phyloP scores from a whole-genome alignment of 176 grass and related monocot species.

The Raddia guianensis region DNA sequence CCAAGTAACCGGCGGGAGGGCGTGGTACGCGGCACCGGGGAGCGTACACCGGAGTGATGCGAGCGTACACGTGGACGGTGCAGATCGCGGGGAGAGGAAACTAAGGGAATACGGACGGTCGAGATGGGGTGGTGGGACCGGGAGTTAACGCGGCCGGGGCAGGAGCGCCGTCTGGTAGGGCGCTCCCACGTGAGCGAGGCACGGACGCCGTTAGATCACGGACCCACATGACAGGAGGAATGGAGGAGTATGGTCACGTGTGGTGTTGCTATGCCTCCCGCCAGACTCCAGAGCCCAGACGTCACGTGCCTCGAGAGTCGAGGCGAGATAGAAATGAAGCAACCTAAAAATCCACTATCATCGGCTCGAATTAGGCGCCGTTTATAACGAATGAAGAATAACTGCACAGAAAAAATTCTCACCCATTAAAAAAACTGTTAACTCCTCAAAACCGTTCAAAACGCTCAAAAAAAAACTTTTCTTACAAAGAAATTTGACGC shows the following conservation, averaged over 20 bases:
- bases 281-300: too few relatives aligned
- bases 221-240: slow-evolving; percentile 4
- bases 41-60: background rate
- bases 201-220: background rate
- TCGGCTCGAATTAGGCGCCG: too few relatives aligned
- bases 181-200: slow-evolving; percentile 14
- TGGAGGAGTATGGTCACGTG: slow-evolving; percentile 20
- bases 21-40: slow-evolving; percentile 32
- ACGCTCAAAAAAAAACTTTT: too few relatives aligned
- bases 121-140: background rate
- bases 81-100: background rate
- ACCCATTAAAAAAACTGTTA: too few relatives aligned
- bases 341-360: too few relatives aligned
- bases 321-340: too few relatives aligned
- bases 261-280: slow-evolving; percentile 26
- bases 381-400: too few relatives aligned
- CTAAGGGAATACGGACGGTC: background rate
- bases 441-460: too few relatives aligned
- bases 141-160: slow-evolving; percentile 27
- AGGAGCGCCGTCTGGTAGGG: slow-evolving; percentile 11
- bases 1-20: slow-evolving; percentile 12
- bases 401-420: too few relatives aligned
- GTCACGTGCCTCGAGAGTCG: slow-evolving; percentile 8
- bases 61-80: background rate
- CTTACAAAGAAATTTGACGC: too few relatives aligned